phyloP scores from a whole-genome alignment of 2,329 filamentous ascomycete genomes.

The Coniochaeta hoffmannii region DNA sequence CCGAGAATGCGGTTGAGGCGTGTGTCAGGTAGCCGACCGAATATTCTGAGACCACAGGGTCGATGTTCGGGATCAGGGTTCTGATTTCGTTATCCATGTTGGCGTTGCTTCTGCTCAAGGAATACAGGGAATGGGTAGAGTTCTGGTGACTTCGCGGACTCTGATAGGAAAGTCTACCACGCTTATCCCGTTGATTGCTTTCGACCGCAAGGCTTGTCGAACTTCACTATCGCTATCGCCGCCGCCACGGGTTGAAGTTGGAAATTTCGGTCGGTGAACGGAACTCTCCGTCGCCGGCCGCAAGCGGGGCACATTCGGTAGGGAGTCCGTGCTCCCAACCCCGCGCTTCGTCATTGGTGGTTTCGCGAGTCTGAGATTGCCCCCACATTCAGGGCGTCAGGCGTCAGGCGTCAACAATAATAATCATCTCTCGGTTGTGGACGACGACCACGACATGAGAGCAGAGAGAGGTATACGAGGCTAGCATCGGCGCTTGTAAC shows the following conservation, averaged over 20 bases:
- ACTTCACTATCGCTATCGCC: background rate
- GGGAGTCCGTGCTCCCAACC: background rate
- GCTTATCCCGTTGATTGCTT: background rate
- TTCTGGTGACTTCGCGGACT: background rate
- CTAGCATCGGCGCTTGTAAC: background rate
- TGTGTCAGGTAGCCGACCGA: slow-evolving; percentile 91
- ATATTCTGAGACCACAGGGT: slow-evolving; percentile 84
- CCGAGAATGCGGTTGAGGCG: slow-evolving; percentile 75
- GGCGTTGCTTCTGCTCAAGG: background rate
- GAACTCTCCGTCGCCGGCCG: background rate
- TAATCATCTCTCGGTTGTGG: too few species aligned
- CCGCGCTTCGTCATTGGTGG: background rate
- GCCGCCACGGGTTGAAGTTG: background rate
- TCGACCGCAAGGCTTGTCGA: background rate
- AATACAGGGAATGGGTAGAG: background rate
- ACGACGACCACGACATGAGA: background rate
- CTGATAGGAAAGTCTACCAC: background rate
- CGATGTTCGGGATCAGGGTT: slow-evolving; percentile 75
- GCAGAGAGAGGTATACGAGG: background rate
- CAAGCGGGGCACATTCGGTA: background rate
- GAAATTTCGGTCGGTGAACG: background rate
- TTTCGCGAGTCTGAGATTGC: background rate
- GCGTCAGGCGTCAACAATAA: background rate
- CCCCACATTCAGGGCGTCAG: background rate
- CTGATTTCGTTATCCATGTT: slow-evolving; percentile 84